A percentile compares a stretch with the other conserved stretches of the same genome.
Conservation (phyloP, 1,139 yeast genomes). For the Saccharomyces hybrid region DNA sequence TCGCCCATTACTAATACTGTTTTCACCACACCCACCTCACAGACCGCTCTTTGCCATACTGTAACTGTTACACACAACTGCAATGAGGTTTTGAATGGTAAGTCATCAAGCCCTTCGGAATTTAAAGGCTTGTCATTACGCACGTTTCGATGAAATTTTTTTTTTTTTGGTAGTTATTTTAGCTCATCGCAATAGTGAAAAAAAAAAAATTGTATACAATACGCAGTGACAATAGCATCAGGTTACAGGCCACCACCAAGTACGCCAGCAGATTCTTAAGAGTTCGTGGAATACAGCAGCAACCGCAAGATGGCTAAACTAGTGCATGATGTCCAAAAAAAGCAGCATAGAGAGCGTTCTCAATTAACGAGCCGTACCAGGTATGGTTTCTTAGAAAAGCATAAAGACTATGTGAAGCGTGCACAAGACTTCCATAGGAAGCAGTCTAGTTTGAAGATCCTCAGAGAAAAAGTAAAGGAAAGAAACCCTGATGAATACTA, state of each 20-base stretch:
- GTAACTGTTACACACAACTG: background rate
- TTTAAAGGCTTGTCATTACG: background rate
- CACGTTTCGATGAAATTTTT: background rate
- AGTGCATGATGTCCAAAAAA: constrained; percentile 86
- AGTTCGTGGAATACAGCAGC: background rate
- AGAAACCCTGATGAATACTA: constrained; percentile 95
- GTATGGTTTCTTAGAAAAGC: constrained; percentile 85
- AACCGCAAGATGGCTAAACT: constrained; percentile 54
- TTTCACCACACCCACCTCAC: background rate
- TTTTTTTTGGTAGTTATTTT: background rate
- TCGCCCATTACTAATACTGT: background rate
- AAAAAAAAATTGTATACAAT: background rate
- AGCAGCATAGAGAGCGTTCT: constrained; percentile 89
- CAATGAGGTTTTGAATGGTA: background rate
- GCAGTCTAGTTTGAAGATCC: constrained; percentile 71
- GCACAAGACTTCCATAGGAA: constrained; percentile 85
- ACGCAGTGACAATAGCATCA: background rate
- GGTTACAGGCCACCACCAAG: background rate
- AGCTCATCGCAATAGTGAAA: background rate
- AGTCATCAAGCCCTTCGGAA: background rate
- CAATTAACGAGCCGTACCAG: constrained; percentile 68
- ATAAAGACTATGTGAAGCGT: constrained; percentile 84
- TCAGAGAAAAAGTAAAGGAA: constrained; percentile 61
- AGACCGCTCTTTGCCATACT: background rate
- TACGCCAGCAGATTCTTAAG: background rate